phyloP scores from a whole-genome alignment of 2,329 filamentous ascomycete species.

The Fusarium sp. region DNA sequence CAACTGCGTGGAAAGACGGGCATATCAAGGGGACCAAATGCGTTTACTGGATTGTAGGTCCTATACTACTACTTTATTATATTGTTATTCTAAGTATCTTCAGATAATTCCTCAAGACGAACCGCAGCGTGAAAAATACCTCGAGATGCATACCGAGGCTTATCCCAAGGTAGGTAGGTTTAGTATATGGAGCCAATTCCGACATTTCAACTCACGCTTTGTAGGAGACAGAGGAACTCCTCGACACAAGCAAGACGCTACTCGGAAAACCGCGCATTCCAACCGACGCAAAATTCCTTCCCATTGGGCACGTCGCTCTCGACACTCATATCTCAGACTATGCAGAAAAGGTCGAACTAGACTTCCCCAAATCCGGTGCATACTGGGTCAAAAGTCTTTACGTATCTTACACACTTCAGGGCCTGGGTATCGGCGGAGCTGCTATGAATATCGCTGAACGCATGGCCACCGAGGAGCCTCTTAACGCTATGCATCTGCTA shows the following conservation, averaged over 20 bases:
- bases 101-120: accelerated
- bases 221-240: background rate
- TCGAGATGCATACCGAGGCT: background rate
- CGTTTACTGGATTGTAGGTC: background rate
- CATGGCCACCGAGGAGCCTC: background rate
- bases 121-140: background rate
- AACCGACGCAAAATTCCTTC: accelerated
- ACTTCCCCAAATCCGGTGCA: background rate
- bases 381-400: background rate
- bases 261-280: background rate
- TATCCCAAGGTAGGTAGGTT: background rate
- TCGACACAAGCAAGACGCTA: background rate
- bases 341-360: accelerated
- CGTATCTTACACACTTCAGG: background rate
- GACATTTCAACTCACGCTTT: background rate
- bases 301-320: background rate
- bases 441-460: background rate
- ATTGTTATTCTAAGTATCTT: accelerated
- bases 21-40: background rate
- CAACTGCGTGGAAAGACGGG: background rate
- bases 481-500: background rate
- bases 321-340: background rate
- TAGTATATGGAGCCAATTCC: accelerated
- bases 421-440: background rate
- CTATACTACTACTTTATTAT: accelerated